Conservation (phyloP, 1,284 basidiomycete genomes). For the Heliocybe sulcata region DNA sequence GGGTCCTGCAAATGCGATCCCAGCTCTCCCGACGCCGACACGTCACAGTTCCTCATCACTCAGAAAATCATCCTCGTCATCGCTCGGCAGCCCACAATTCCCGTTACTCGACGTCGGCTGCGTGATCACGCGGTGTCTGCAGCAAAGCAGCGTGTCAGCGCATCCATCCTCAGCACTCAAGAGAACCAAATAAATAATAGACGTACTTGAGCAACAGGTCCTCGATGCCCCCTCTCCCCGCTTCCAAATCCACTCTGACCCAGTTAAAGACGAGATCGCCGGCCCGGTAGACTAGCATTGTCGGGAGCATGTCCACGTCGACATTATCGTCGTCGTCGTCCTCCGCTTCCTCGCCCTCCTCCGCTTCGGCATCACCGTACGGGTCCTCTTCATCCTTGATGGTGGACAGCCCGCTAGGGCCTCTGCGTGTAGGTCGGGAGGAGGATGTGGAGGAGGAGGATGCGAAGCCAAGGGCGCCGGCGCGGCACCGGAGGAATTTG, state of each 20-base stretch:
- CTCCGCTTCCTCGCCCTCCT: slow-evolving; percentile 26
- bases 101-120: slow-evolving; percentile 10
- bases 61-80: slow-evolving; percentile 25
- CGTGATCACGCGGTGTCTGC: slow-evolving; percentile 21
- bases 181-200: slow-evolving; percentile 4
- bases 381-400: slow-evolving; percentile 41
- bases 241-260: slow-evolving; percentile 84
- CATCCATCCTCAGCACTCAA: too few species aligned
- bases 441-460: slow-evolving; percentile 24
- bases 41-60: neutral
- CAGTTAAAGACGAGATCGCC: slow-evolving; percentile 80
- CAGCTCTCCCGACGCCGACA: too few species aligned
- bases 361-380: slow-evolving; percentile 28
- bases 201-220: slow-evolving; percentile 59
- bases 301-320: slow-evolving; percentile 78
- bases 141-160: too few species aligned
- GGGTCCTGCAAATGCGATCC: too few species aligned
- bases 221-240: slow-evolving; percentile 55
- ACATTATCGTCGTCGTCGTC: slow-evolving; percentile 46
- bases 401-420: slow-evolving; percentile 2
- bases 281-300: slow-evolving; percentile 73
- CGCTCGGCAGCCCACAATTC: slow-evolving; percentile 22
- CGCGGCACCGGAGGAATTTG: slow-evolving; percentile 74
- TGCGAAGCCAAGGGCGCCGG: slow-evolving; percentile 73
- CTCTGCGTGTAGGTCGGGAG: slow-evolving; percentile 10